Percentiles rank a stretch among this genome's conserved stretches.
phyloP scores from a whole-genome alignment of 2,329 filamentous ascomycete genomes.

The Diaporthe amygdali region DNA sequence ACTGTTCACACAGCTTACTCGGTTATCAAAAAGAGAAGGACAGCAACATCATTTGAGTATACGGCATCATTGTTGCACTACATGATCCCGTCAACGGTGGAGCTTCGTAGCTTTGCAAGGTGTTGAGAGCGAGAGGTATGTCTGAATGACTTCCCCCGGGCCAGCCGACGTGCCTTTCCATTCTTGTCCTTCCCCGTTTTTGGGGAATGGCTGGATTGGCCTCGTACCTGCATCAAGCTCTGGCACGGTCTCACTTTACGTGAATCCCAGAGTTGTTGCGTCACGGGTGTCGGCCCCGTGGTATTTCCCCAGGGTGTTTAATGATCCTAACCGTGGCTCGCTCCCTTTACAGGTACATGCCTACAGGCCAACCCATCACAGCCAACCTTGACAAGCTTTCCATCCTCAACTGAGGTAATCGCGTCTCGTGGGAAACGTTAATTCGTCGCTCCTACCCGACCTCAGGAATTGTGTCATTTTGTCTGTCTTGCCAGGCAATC shows the following conservation, averaged over 20 bases:
- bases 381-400: conserved; percentile 35
- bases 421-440: conserved; percentile 66
- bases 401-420: conserved; percentile 43
- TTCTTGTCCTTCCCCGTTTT: not conserved
- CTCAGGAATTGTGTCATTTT: conserved; percentile 56
- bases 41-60: conserved; percentile 3
- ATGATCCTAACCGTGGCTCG: conserved; percentile 30
- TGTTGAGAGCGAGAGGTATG: conserved; percentile 32
- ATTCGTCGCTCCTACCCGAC: conserved; percentile 64
- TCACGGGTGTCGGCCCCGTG: not conserved
- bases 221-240: conserved; percentile 21
- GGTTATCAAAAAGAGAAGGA: conserved; percentile 20
- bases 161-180: conserved; percentile 14
- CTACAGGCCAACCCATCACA: conserved; percentile 42
- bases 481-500: conserved; percentile 45
- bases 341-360: conserved; percentile 48
- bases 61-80: conserved; percentile 20
- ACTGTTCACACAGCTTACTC: conserved; percentile 16
- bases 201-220: not conserved
- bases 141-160: conserved; percentile 15
- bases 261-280: not conserved
- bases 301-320: not conserved
- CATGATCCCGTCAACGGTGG: conserved; percentile 30
- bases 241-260: conserved; percentile 11
- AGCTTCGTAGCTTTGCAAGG: conserved; percentile 27